These are phyloP conservation scores for Cladosporium oxysporum DNA, from an alignment of 2,329 filamentous ascomycete genomes.

Conservation along the genomic window DNA sequence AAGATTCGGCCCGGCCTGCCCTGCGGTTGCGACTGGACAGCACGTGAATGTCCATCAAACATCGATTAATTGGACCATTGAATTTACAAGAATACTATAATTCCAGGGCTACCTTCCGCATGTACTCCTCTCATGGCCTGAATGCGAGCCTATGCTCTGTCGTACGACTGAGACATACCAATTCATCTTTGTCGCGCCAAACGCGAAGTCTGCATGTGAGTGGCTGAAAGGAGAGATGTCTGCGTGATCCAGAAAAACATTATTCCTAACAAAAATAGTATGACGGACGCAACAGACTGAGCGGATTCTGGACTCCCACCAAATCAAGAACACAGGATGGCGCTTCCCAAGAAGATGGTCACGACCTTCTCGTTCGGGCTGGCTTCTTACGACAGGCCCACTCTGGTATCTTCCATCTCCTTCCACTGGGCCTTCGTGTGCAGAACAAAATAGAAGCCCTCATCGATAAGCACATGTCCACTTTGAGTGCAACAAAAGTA, in stretches of 20 bases:
- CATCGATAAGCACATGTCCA: slow-evolving; percentile 86
- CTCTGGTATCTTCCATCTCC: slow-evolving; percentile 86
- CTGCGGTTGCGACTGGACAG: neutral
- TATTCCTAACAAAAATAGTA: slow-evolving; percentile 44
- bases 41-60: neutral
- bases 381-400: slow-evolving; percentile 66
- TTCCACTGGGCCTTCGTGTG: slow-evolving; percentile 83
- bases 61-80: neutral
- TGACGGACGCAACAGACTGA: slow-evolving; percentile 63
- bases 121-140: slow-evolving; percentile 13
- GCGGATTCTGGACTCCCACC: slow-evolving; percentile 77
- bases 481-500: slow-evolving; percentile 73
- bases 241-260: neutral
- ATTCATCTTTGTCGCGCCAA: slow-evolving; percentile 1
- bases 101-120: neutral
- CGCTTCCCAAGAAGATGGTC: slow-evolving; percentile 56
- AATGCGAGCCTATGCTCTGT: slow-evolving; percentile 14
- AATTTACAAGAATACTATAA: neutral
- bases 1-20: slow-evolving; percentile 1
- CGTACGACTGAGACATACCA: neutral
- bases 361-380: slow-evolving; percentile 47
- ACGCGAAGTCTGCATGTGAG: slow-evolving; percentile 16
- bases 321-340: slow-evolving; percentile 42
- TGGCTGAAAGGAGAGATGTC: slow-evolving; percentile 1
- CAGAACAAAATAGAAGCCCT: slow-evolving; percentile 84